A percentile compares a stretch with the other conserved stretches of the same genome.
Conservation (phyloP, 768 basidiomycete species). For the Jaapia argillacea region DNA sequence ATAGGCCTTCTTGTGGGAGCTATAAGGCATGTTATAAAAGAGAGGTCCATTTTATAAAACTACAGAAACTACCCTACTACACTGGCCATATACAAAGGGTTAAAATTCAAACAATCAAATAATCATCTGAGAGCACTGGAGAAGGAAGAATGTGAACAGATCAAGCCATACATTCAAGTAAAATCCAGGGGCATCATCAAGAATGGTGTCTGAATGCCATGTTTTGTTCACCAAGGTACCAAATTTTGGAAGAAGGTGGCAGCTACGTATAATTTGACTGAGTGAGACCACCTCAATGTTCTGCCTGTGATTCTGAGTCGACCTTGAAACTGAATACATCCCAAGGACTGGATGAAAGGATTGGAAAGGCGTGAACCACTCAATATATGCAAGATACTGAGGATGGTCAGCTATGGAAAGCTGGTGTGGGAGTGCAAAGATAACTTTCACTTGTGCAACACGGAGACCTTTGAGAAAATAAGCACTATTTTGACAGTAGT, state of each 20-base stretch:
- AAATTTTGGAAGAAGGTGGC: neutral
- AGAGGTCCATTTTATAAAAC: neutral
- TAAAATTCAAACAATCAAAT: neutral
- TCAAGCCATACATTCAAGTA: neutral
- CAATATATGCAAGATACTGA: constrained; percentile 14
- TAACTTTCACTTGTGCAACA: neutral
- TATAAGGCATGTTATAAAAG: neutral
- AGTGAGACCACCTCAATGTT: neutral
- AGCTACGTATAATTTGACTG: neutral
- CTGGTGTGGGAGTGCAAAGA: constrained; percentile 8
- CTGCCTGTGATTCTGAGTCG: constrained; percentile 4
- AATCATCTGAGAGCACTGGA: neutral
- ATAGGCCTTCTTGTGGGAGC: neutral
- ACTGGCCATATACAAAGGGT: neutral
- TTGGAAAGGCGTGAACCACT: constrained; percentile 18
- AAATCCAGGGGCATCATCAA: neutral
- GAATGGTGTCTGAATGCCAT: neutral
- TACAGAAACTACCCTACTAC: neutral
- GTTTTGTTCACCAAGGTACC: neutral
- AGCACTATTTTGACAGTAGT: neutral
- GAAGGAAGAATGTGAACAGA: neutral
- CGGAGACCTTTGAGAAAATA: neutral
- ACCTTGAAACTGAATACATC: constrained; percentile 14
- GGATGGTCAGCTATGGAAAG: constrained; percentile 3
- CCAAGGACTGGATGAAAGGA: constrained; percentile 5